Evolutionary conservation across 306 rosid genomes (phyloP).

Genomic region (Citrullus colocynthis): DNA sequence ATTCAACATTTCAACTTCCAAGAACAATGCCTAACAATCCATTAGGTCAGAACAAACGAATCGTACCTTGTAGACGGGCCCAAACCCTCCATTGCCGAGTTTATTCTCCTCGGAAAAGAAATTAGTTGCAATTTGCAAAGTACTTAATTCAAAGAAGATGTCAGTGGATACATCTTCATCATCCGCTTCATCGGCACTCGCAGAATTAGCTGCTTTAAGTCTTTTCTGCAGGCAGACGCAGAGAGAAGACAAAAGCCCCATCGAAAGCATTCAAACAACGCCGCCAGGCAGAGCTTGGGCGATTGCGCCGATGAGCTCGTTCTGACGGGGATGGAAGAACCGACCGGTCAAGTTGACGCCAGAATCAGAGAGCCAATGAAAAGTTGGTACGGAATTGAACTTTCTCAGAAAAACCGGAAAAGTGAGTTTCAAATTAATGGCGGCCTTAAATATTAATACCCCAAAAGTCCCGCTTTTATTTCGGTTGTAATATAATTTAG

Average conservation of each 20-base stretch:
- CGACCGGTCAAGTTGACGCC: not conserved
- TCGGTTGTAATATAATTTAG: too few species aligned
- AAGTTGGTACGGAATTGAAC: not conserved
- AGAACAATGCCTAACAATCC: not conserved
- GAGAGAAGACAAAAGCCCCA: constrained; percentile 27
- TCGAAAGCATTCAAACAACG: constrained; percentile 14
- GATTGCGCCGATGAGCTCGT: not conserved
- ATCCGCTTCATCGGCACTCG: constrained; percentile 10
- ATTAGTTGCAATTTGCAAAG: constrained; percentile 65
- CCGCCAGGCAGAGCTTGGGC: not conserved
- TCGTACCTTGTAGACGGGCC: constrained; percentile 73
- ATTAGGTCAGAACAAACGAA: not conserved
- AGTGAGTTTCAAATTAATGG: not conserved
- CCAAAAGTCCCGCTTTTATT: not conserved
- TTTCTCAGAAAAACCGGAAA: not conserved
- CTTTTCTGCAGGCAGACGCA: constrained; percentile 25
- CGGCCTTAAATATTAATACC: not conserved
- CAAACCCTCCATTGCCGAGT: constrained; percentile 94
- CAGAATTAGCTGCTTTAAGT: constrained; percentile 8
- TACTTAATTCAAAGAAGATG: constrained; percentile 37
- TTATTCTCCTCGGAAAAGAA: constrained; percentile 57
- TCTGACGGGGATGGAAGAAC: not conserved
- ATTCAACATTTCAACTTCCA: not conserved
- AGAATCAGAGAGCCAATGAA: not conserved
- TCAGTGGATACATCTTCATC: constrained; percentile 20